Evolutionary conservation across 306 rosid genomes (phyloP), one percentile per base, ranked within the genome.

Genomic region (Citrullus colocynthis): DNA sequence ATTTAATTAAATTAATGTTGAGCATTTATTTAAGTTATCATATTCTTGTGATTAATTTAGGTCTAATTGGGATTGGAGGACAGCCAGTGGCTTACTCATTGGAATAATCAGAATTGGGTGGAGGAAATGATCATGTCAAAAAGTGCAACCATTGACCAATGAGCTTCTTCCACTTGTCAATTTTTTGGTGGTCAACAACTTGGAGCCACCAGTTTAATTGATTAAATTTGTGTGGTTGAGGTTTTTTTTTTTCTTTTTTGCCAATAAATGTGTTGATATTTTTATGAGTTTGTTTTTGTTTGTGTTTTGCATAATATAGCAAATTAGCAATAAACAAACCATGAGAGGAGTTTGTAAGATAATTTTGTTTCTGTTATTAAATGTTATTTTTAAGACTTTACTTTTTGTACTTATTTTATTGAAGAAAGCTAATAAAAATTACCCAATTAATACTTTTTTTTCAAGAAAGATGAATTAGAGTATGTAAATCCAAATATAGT

Each of bases 61-160:
- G 57, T 51, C 3, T 30, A 73, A 51, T 51, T 42, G 44, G 39
- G 37, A 42, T 48, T 45, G 17, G 41, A 32, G 37, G 65, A 74
- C n/a, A 41, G 21, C 52, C 71, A 78, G 82, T 42, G 63, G 57
- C 32, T 21, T 76, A 59, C 51, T 80, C 72, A 58, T 76, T 37
- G 58, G 63, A 30, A 57, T 80, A 20, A 80, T 54, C 74, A 49
- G 74, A 6, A 52, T 51, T 79, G 51, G 81, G 76, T 80, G 14
- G 58, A 80, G 61, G 58, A 70, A 45, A 64, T 21, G 78, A 55
- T n/a, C 67, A 80, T 63, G 79, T 45, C 71, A 76, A 79, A 78
- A 84, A 73, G 84, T 78, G 74, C 74, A 77, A 63, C 3, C 14
- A 57, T 14, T 10, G 7, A 4, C 48, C 79, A 77, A 78, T 81